Evolutionary conservation across 2,329 filamentous ascomycete genomes (phyloP), one percentile per base, ranked within the genome.

Genomic region (Passalora sequoiae): DNA sequence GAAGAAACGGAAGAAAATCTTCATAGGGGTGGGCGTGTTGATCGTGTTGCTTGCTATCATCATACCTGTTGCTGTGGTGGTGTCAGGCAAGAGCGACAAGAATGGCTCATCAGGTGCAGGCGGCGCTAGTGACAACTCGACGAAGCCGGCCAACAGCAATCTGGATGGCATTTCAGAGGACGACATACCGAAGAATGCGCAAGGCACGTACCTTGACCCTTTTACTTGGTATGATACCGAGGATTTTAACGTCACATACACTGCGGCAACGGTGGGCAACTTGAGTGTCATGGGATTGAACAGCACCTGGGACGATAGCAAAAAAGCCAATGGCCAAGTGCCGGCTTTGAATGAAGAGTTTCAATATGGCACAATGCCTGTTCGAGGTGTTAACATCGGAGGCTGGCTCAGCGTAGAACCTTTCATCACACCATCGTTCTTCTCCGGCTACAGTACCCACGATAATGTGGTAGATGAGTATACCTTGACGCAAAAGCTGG

Each of bases 181-280:
- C 47, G 65, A 63, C 43, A 70, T 74, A 25, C 72, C 71, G 1
- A 67, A 70, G 44, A 74, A 73, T 49, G 89, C 80, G 57, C 81
- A 78, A 64, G 87, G 81, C 10, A 86, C 84, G 2, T 83, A 85
- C 50, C 73, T 95, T 15, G 89, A 98, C 60, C 92, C 92, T 0
- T 94, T 88, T 64, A 81, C 83, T 2, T 98, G 92, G 92, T 84
- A 85, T 54, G 84, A 94, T 56, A 96, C 89, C 0, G 77, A 74
- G 0, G 88, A 89, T 59, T 95, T 97, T 71, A 98, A 98, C 62
- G 77, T 91, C 49, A 97, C 92, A 0, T 98, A 94, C 63, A 98
- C 92, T 0, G 80, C 83, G 47, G 77, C 80, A 38, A 89, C 81
- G 10, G 83, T 97, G 0, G 92, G 92, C 15, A 86, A 83, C 2